Percentiles rank a stretch among this genome's conserved stretches.
Evolutionary conservation across 371 early-diverging fungal species (phyloP).

Genomic region (Sporodiniella umbellata): DNA sequence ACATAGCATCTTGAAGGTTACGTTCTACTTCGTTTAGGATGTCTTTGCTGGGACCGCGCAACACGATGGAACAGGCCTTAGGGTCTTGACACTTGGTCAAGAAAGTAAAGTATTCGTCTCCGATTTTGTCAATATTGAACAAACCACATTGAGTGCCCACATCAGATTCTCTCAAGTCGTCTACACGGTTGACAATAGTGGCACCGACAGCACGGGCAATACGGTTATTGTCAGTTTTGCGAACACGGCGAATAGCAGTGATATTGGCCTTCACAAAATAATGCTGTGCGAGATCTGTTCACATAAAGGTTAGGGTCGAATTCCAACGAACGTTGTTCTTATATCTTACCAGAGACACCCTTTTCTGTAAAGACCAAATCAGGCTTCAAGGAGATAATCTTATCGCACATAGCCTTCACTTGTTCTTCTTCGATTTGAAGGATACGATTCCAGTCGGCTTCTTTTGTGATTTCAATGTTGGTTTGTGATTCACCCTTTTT

Average conservation of each 20-base stretch:
- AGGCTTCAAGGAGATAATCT: constrained; percentile 95
- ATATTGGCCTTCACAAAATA: constrained; percentile 97
- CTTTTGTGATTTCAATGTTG: constrained; percentile 97
- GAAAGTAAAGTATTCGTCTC: constrained; percentile 98
- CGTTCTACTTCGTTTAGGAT: constrained; percentile 99
- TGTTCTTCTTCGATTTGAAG: constrained; percentile 99
- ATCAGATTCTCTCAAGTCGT: constrained; percentile 94
- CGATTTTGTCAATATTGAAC: constrained; percentile 97
- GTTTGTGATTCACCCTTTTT: constrained; percentile 99
- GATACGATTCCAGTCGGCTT: constrained; percentile 95
- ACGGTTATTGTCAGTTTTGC: constrained; percentile 99
- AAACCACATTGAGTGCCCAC: constrained; percentile 96
- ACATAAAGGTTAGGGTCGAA: no score
- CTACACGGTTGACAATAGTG: constrained; percentile 95
- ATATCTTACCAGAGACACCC: constrained; percentile 87
- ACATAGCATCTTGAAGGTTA: constrained; percentile 99
- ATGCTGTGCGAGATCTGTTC: constrained; percentile 92
- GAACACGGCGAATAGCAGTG: constrained; percentile 98
- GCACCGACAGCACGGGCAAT: constrained; percentile 98
- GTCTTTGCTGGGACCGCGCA: constrained; percentile 99
- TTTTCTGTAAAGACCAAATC: constrained; percentile 99
- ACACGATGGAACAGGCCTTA: constrained; percentile 98
- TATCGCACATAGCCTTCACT: constrained; percentile 94
- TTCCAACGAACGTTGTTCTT: no score
- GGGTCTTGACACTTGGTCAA: constrained; percentile 95